Evolutionary conservation across 345 rosid genomes (phyloP).

Genomic region (Passiflora organensis): DNA sequence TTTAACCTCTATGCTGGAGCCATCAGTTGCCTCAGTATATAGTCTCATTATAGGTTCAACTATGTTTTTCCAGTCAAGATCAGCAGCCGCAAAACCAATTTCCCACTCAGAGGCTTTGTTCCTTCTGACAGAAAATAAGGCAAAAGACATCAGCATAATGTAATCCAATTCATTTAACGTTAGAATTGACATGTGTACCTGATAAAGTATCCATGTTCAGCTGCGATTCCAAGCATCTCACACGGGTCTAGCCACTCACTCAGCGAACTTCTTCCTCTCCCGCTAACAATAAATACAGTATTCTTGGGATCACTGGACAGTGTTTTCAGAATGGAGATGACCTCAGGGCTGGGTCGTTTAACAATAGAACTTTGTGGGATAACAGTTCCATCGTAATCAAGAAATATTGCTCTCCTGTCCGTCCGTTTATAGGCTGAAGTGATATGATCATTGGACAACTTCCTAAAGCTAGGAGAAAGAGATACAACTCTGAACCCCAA

Average conservation of each 20-base stretch:
- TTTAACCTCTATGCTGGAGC: constrained; percentile 70
- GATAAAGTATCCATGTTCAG: constrained; percentile 71
- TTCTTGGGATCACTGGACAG: constrained; percentile 62
- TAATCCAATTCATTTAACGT: constrained; percentile 1
- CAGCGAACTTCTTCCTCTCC: constrained; percentile 56
- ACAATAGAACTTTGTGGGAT: constrained; percentile 54
- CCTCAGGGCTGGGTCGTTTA: constrained; percentile 54
- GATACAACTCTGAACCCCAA: constrained; percentile 64
- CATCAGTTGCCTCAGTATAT: constrained; percentile 83
- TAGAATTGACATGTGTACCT: constrained; percentile 31
- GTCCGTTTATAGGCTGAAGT: constrained; percentile 53
- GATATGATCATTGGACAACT: constrained; percentile 52
- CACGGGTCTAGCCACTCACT: constrained; percentile 68
- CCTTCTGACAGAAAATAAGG: constrained; percentile 39
- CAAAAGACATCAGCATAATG: not conserved
- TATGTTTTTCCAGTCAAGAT: constrained; percentile 68
- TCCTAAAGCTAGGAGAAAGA: constrained; percentile 66
- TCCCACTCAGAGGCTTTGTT: constrained; percentile 61
- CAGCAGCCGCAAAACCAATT: constrained; percentile 43
- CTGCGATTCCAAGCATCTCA: constrained; percentile 75
- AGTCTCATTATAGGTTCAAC: constrained; percentile 80
- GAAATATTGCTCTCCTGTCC: constrained; percentile 64
- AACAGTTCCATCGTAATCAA: constrained; percentile 76
- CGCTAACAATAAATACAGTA: constrained; percentile 69
- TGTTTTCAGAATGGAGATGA: constrained; percentile 46